Conservation (phyloP, 2,329 filamentous ascomycete species). For the Verticillium dahliae region DNA sequence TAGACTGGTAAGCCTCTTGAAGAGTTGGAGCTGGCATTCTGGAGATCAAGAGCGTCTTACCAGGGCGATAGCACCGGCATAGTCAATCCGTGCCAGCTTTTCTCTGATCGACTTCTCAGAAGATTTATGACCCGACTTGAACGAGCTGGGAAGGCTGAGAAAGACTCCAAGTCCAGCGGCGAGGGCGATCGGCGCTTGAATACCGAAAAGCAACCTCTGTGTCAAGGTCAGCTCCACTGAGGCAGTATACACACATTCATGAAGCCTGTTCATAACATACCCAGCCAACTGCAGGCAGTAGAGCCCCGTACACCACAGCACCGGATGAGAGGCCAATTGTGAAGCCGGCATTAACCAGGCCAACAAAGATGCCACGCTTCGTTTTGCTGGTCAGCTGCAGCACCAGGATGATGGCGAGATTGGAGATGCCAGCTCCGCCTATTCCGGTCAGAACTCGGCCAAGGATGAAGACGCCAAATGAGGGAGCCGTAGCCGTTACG, state of each 20-base stretch:
- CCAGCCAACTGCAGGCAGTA: slow-evolving; percentile 63
- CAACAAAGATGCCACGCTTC: slow-evolving; percentile 66
- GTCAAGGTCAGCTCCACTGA: not conserved
- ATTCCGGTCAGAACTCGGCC: slow-evolving; percentile 63
- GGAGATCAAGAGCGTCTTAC: slow-evolving; percentile 29
- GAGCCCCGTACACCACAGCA: slow-evolving; percentile 61
- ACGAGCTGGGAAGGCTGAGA: slow-evolving; percentile 53
- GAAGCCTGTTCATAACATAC: slow-evolving; percentile 33
- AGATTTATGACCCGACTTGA: slow-evolving; percentile 23
- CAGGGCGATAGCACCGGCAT: slow-evolving; percentile 62
- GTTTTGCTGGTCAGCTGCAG: slow-evolving; percentile 66
- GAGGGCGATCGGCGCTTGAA: slow-evolving; percentile 60
- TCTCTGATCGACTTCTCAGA: slow-evolving; percentile 33
- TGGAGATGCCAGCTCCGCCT: slow-evolving; percentile 66
- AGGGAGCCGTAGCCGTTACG: slow-evolving; percentile 54
- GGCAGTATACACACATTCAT: not conserved
- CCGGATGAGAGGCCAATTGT: slow-evolving; percentile 67
- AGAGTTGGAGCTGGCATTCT: not conserved
- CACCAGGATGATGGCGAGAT: slow-evolving; percentile 67
- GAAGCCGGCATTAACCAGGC: slow-evolving; percentile 65
- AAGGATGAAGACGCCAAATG: slow-evolving; percentile 56
- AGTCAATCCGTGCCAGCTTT: slow-evolving; percentile 65
- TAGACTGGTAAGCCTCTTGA: slow-evolving; percentile 19
- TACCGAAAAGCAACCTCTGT: slow-evolving; percentile 65
- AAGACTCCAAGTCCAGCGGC: slow-evolving; percentile 56